Base-by-base conservation (phyloP, 257 asterid genomes). In the Lycium barbarum region DNA sequence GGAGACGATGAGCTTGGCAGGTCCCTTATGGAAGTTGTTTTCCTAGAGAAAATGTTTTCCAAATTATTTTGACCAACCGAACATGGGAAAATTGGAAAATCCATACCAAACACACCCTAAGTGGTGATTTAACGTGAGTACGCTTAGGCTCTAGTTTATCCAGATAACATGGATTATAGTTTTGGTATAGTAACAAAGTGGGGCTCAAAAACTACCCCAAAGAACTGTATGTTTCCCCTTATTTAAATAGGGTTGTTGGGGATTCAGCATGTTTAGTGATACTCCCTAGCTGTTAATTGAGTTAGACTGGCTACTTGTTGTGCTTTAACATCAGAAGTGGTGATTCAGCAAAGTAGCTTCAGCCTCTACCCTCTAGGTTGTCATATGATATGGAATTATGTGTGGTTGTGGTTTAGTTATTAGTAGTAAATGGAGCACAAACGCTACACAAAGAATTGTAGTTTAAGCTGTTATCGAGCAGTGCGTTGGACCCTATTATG, bases 371-470 rank as follows among this genome's bases (percentile, higher is more conserved):
- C 18, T 58, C 66, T 6, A 3, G 53, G 47, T 68, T 14, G 51
- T 62, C 17, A 63, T 4, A 63, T 22, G 38, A 22, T 63, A 63
- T 22, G 68, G 36, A 9, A 62, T 62, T 2, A 9, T 20, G 80
- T 58, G 6, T 58, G 80, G 82, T 53, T 33, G 33, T 78, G 66
- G 26, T 78, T 26, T 78, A 78, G 36, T 43, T 72, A 45, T n/a
- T 22, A 4, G 9, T 53, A 53, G 65, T 78, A 78, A 54, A 26
- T 78, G 82, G 82, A 49, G 20, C 15, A 7, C 82, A 78, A 53
- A 78, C 0, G 53, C 33, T 53, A 17, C 17, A 5, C 45, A 53
- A 26, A 78, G 49, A 54, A 78, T 15, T 53, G 65, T 53, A 51
- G 26, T 15, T 33, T 53, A 26, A 78, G 65, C 14, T 78, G 22